Percentiles rank a stretch among this genome's conserved stretches.
These are phyloP conservation scores for Globisporangium irregulare DNA, from an alignment of 352 stramenopile species.

Conservation along the genomic window DNA sequence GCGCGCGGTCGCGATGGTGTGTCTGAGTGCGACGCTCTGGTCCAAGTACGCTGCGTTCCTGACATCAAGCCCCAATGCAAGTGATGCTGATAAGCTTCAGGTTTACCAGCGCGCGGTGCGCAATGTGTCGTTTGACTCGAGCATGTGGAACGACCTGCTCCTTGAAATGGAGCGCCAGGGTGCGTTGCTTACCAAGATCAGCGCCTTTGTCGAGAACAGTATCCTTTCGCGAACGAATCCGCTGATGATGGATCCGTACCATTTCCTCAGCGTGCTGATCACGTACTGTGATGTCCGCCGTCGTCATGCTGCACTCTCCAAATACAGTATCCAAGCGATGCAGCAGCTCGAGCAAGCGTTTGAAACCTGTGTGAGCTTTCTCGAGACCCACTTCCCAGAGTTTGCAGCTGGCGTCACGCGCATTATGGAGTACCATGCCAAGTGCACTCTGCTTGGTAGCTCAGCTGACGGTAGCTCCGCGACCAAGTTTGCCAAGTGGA, in stretches of 20 bases:
- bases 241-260: conserved; percentile 52
- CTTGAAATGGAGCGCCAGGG: conserved; percentile 41
- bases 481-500: conserved; percentile 24
- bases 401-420: conserved; percentile 29
- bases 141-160: conserved; percentile 50
- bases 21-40: conserved; percentile 58
- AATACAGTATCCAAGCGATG: conserved; percentile 17
- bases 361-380: conserved; percentile 28
- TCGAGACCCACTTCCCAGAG: conserved; percentile 31
- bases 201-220: conserved; percentile 22
- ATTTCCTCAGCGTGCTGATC: conserved; percentile 46
- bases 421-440: conserved; percentile 48
- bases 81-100: conserved; percentile 15
- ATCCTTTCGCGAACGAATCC: conserved; percentile 31
- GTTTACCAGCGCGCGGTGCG: conserved; percentile 42
- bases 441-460: conserved; percentile 30
- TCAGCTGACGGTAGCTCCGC: not conserved
- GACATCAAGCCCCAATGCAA: not conserved
- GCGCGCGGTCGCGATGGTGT: conserved; percentile 47
- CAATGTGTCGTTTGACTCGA: conserved; percentile 70
- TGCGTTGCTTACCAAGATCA: conserved; percentile 18
- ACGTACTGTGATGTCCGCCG: conserved; percentile 44
- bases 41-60: conserved; percentile 47
- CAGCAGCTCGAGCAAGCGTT: conserved; percentile 33
- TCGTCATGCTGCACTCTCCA: conserved; percentile 19